Base-by-base conservation (phyloP, 495 filamentous ascomycete species). In the Trichoderma virens region DNA sequence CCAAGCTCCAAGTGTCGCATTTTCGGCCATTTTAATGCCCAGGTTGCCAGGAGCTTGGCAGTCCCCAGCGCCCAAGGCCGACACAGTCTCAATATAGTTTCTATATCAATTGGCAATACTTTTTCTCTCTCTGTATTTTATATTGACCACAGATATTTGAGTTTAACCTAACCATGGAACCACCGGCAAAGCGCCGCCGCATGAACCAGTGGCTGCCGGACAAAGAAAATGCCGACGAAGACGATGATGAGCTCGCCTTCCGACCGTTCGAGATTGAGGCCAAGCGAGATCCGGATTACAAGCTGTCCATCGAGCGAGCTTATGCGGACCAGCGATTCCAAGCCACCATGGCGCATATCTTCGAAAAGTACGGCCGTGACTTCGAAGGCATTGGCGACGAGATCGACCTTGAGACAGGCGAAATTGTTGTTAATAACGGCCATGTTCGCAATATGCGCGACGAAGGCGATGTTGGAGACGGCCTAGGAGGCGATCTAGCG, bases 341-440 rank as follows among this genome's bases (percentile, higher is more conserved):
- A 77, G 87, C 85, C 13, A 82, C 85, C 2, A 96, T 94, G 68
- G 92, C 97, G 69, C 71, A 79, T 54, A 96, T 98, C 41, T 96
- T 97, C 69, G 83, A 85, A 32, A 96, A 94, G 73, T 98, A 97
- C 72, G 85, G 81, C 25, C 84, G 82, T 68, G 88, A 97, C 74
- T 96, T 96, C 69, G 84, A 83, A 4, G 90, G 86, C 31, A 78
- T 91, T 32, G 91, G 86, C 18, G 92, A 94, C 69, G 90, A 92
- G 74, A 88, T 95, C 67, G 89, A 94, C 75, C 74, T 91, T 27
- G 75, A 78, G 64, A 94, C 88, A 0, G 91, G 90, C 25, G 77
- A 89, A 54, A 86, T 98, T 31, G 80, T 93, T 16, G 87, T 96
- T 35, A 81, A 97, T 72, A 93, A 95, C 80, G 93, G 94, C 3